These are phyloP conservation scores for Neonectria sp. DNA, from an alignment of 2,329 filamentous ascomycete species.

Conservation along the genomic window DNA sequence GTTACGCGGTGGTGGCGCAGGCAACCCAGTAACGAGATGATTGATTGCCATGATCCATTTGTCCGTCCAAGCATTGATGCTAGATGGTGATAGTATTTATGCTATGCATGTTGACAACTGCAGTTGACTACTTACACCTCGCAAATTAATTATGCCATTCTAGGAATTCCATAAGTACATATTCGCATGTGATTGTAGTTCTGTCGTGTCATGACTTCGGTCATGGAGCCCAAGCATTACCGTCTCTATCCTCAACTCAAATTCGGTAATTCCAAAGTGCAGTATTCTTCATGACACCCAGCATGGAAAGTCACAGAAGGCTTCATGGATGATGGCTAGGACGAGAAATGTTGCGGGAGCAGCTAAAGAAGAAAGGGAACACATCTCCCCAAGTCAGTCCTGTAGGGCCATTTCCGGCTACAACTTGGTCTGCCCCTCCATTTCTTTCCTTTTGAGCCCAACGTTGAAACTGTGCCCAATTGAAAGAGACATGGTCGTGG, in stretches of 20 bases:
- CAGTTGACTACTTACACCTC: not conserved
- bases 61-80: not conserved
- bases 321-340: no score
- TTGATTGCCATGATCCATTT: not conserved
- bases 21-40: conserved; percentile 19
- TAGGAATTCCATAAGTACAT: not conserved
- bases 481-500: not conserved
- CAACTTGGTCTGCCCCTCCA: not conserved
- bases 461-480: not conserved
- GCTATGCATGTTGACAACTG: not conserved
- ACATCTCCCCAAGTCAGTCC: not conserved
- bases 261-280: no score
- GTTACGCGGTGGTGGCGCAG: conserved; percentile 23
- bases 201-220: not conserved
- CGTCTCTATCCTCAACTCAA: not conserved
- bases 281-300: no score
- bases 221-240: not conserved
- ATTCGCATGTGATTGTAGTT: not conserved
- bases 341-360: no score
- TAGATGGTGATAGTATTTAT: conserved; percentile 6
- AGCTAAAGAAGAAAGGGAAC: no score
- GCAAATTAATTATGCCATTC: not conserved
- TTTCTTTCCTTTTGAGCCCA: not conserved
- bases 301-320: no score
- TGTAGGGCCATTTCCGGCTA: not conserved